phyloP scores from a whole-genome alignment of 257 asterid genomes.

The Rehmannia glutinosa region DNA sequence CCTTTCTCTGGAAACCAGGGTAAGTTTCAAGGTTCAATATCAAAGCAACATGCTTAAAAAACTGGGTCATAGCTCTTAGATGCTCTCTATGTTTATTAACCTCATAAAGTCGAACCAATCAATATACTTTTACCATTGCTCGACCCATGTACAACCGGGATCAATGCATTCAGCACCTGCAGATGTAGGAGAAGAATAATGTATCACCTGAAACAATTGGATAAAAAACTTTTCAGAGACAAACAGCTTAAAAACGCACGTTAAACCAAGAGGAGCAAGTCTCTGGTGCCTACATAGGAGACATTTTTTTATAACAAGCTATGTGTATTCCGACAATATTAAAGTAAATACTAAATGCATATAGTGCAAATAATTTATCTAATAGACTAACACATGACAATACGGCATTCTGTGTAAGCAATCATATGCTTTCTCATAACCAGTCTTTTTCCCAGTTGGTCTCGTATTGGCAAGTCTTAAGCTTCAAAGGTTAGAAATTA shows the following conservation, averaged over 20 bases:
- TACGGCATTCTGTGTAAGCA: neutral
- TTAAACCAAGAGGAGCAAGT: neutral
- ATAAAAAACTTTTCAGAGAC: conserved; percentile 13
- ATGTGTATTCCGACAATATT: neutral
- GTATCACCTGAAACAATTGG: conserved; percentile 64
- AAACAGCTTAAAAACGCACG: neutral
- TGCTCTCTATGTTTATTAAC: neutral
- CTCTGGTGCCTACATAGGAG: neutral
- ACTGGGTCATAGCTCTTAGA: neutral
- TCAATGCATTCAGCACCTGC: conserved; percentile 99
- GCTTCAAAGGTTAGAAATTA: neutral
- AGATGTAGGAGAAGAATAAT: conserved; percentile 76
- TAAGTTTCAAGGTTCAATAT: neutral
- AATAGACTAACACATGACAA: neutral
- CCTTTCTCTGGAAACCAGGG: neutral
- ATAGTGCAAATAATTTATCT: neutral
- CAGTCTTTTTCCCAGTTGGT: neutral
- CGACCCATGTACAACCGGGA: conserved; percentile 88
- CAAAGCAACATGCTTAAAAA: neutral
- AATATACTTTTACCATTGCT: conserved; percentile 66
- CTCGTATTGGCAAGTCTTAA: neutral
- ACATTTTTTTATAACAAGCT: neutral
- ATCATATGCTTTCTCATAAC: neutral
- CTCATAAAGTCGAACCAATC: neutral
- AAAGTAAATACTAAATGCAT: neutral